Percentiles rank a stretch among this genome's conserved stretches.
Evolutionary conservation across 208 protist species (phyloP).

Genomic region (Lotmaria passim): DNA sequence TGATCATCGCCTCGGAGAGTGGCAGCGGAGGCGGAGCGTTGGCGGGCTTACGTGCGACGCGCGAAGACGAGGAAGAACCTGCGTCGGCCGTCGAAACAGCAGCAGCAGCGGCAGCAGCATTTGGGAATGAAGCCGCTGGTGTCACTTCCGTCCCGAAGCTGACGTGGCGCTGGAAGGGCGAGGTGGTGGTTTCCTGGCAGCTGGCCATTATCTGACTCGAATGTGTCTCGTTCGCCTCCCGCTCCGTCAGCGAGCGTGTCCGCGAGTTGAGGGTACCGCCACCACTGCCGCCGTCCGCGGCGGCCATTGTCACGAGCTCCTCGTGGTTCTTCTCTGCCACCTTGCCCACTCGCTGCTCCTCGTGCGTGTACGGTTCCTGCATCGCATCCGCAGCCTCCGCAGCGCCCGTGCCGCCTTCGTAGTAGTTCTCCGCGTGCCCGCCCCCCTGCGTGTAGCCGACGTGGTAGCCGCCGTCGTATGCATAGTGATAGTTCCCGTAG

Average conservation of each 20-base stretch:
- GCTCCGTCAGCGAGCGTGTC: background rate
- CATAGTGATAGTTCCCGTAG: slow-evolving; percentile 7
- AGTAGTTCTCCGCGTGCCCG: background rate
- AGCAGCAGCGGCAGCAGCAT: too few species aligned
- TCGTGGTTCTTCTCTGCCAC: slow-evolving; percentile 13
- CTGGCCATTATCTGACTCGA: background rate
- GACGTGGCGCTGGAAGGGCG: slow-evolving; percentile 22
- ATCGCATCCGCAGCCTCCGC: background rate
- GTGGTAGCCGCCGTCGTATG: background rate
- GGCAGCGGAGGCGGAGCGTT: background rate
- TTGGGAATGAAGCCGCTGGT: background rate
- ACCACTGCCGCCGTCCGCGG: background rate
- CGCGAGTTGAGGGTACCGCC: background rate
- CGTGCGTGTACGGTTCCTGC: background rate
- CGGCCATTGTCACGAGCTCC: slow-evolving; percentile 6
- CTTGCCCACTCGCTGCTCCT: background rate
- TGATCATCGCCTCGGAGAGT: background rate
- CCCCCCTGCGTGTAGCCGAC: background rate
- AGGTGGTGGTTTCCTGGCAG: background rate
- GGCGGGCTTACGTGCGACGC: background rate
- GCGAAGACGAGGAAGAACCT: background rate
- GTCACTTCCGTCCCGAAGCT: slow-evolving; percentile 17
- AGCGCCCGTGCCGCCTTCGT: background rate
- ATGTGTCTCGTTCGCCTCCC: background rate
- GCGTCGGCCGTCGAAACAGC: background rate